Conservation (phyloP, 371 early-diverging fungal genomes). For the Mortierella sp. region DNA sequence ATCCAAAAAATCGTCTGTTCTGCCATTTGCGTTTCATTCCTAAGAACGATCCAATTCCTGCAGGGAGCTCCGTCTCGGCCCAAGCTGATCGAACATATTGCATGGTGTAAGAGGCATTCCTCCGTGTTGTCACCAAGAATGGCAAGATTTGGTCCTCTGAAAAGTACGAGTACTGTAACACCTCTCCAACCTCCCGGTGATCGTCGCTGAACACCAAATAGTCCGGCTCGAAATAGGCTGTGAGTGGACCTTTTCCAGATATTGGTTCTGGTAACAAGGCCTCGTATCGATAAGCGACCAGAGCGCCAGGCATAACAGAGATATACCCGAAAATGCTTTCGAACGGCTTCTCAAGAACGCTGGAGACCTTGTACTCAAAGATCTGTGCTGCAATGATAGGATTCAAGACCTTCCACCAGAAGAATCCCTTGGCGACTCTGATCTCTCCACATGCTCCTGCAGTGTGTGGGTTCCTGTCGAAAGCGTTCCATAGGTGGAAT, state of each 20-base stretch:
- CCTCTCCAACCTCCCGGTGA: slow-evolving; percentile 68
- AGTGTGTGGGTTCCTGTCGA: slow-evolving; percentile 83
- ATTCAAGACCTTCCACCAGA: slow-evolving; percentile 77
- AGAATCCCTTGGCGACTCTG: slow-evolving; percentile 83
- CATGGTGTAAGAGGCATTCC: slow-evolving; percentile 34
- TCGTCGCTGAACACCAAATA: slow-evolving; percentile 71
- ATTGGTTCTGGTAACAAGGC: slow-evolving; percentile 69
- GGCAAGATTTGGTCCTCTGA: slow-evolving; percentile 66
- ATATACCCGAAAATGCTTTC: slow-evolving; percentile 92
- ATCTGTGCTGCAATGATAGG: slow-evolving; percentile 94
- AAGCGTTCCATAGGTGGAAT: slow-evolving; percentile 91
- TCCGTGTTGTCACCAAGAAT: slow-evolving; percentile 35
- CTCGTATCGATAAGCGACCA: slow-evolving; percentile 88
- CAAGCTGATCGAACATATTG: slow-evolving; percentile 51
- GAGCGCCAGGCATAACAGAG: slow-evolving; percentile 89
- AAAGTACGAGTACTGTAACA: slow-evolving; percentile 68
- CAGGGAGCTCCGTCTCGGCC: slow-evolving; percentile 51
- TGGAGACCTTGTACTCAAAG: slow-evolving; percentile 93
- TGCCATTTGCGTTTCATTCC: slow-evolving; percentile 95
- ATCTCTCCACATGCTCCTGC: slow-evolving; percentile 98
- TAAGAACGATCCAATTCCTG: slow-evolving; percentile 79
- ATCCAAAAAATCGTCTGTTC: slow-evolving; percentile 95
- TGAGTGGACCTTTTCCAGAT: slow-evolving; percentile 73
- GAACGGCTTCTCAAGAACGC: slow-evolving; percentile 94
- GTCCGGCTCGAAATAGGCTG: slow-evolving; percentile 89